phyloP scores from a whole-genome alignment of 2,329 filamentous ascomycete species.

The Neofusicoccum sp. region DNA sequence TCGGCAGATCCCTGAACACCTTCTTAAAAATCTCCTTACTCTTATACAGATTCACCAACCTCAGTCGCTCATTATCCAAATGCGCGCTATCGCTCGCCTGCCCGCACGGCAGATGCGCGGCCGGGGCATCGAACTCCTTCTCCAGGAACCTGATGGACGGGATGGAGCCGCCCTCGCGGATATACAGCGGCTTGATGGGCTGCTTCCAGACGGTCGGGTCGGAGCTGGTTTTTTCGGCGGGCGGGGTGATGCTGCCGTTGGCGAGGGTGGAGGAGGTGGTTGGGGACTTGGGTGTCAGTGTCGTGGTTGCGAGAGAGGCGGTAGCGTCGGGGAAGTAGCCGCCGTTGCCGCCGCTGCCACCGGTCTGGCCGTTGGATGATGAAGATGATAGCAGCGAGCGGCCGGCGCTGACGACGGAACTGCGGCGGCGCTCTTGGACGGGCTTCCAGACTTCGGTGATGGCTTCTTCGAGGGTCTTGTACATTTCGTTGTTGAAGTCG shows the following conservation, averaged over 20 bases:
- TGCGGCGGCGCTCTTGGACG: slow-evolving; percentile 39
- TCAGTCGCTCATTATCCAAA: slow-evolving; percentile 90
- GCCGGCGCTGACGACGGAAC: slow-evolving; percentile 24
- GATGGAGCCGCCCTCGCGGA: slow-evolving; percentile 93
- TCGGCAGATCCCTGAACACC: slow-evolving; percentile 72
- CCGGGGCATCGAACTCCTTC: slow-evolving; percentile 88
- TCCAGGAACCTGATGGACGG: slow-evolving; percentile 92
- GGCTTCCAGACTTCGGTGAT: slow-evolving; percentile 83
- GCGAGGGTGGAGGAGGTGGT: slow-evolving; percentile 57
- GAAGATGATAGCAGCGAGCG: not conserved
- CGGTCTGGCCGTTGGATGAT: slow-evolving; percentile 23
- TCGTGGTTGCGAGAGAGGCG: not conserved
- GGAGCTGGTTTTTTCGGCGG: slow-evolving; percentile 26
- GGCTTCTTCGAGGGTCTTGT: slow-evolving; percentile 82
- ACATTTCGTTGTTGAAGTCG: slow-evolving; percentile 87
- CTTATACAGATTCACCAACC: slow-evolving; percentile 85
- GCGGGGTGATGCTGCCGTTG: slow-evolving; percentile 42
- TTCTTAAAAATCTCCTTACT: slow-evolving; percentile 87
- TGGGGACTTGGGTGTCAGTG: slow-evolving; percentile 41
- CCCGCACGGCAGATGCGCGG: slow-evolving; percentile 90
- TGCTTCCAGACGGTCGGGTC: slow-evolving; percentile 30
- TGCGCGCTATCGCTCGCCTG: slow-evolving; percentile 94
- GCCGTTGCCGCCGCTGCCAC: not conserved
- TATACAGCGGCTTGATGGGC: slow-evolving; percentile 73
- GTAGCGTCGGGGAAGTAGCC: slow-evolving; percentile 9